Base-by-base conservation (phyloP, 78 protist genomes). In the Capsaspora owczarzaki region DNA sequence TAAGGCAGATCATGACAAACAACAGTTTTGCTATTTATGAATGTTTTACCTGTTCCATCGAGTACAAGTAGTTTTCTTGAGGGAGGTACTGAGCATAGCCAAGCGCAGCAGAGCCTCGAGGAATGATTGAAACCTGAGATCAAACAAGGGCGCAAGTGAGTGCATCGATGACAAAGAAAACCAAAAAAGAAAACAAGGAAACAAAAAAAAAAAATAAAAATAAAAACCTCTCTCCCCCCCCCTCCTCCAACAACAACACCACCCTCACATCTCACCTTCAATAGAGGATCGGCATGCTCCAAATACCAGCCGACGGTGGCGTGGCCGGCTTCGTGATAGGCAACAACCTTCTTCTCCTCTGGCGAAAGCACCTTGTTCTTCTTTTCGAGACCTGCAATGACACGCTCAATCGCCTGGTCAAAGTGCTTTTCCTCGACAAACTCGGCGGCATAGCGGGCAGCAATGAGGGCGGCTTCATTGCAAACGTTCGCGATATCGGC, bases 281-380 rank as follows among this genome's bases (percentile, higher is more conserved):
- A 76, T 22, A 95, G 83, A 41, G 98, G 98, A 33, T 90, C 93
- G 6, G 96, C 91, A 69, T 95, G 92, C 77, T 95, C 94, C 33
- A 96, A 88, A 88, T 89, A 97, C 98, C 99, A 96, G 35, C 98
- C 97, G 38, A 56, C 86, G 16, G 94, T 82, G 49, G 98, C 98
- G 76, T 97, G 99, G 33, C 99, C 99, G 3, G 99, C 97, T 85
- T 97, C 99, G 88, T 97, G 99, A 83, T 94, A 93, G 14, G 99
- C 98, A 1, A 97, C 94, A 25, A 74, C 72, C 29, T 43, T 74
- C 72, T 92, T 78, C 82, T 96, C 97, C 40, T 74, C 83, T 4
- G 76, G 79, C 0, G 94, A 83, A 25, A 92, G 72, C 42, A 87
- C 82, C 46, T 63, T 66, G 5, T 78, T 10, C 66, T 88, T 85